Conservation (phyloP, 805 yeast species). For the Candida ortonii region DNA sequence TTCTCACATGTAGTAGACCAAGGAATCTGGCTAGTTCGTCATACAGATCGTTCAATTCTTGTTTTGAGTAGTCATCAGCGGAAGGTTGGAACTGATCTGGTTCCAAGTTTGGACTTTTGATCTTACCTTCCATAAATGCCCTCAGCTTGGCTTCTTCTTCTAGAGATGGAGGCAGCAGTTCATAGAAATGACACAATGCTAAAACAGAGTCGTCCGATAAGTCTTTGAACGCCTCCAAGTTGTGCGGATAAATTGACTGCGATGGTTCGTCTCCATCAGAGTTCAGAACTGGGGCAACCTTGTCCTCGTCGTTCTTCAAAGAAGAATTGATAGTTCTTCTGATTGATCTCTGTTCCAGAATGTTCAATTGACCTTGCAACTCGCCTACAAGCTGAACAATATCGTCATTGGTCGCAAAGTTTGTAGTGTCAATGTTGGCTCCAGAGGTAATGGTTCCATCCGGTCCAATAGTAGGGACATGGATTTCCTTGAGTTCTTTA, state of each 20-base stretch:
- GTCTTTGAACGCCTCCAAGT: slow-evolving; percentile 49
- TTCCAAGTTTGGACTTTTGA: slow-evolving; percentile 37
- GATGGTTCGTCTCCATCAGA: slow-evolving; percentile 74
- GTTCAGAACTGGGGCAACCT: slow-evolving; percentile 68
- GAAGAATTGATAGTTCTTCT: slow-evolving; percentile 67
- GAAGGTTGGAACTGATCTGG: slow-evolving; percentile 26
- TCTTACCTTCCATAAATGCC: slow-evolving; percentile 50
- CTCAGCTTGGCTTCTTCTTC: slow-evolving; percentile 52
- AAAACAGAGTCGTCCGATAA: slow-evolving; percentile 47
- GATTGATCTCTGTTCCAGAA: slow-evolving; percentile 72
- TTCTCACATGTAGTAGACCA: slow-evolving; percentile 58
- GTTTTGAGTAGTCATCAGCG: slow-evolving; percentile 39
- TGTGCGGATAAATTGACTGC: slow-evolving; percentile 52
- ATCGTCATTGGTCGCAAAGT: slow-evolving; percentile 78
- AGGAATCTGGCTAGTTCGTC: slow-evolving; percentile 66
- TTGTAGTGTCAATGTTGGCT: slow-evolving; percentile 42
- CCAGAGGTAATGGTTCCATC: slow-evolving; percentile 13
- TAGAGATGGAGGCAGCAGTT: slow-evolving; percentile 62
- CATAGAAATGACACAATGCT: slow-evolving; percentile 68
- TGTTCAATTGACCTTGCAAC: slow-evolving; percentile 81
- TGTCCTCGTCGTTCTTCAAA: slow-evolving; percentile 38
- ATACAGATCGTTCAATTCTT: slow-evolving; percentile 51
- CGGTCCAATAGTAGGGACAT: slow-evolving; percentile 22
- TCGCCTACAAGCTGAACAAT: slow-evolving; percentile 84
- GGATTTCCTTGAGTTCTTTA: slow-evolving; percentile 23